Evolutionary conservation across 495 filamentous ascomycete species (phyloP).

Genomic region (Cercophora newfieldiana): DNA sequence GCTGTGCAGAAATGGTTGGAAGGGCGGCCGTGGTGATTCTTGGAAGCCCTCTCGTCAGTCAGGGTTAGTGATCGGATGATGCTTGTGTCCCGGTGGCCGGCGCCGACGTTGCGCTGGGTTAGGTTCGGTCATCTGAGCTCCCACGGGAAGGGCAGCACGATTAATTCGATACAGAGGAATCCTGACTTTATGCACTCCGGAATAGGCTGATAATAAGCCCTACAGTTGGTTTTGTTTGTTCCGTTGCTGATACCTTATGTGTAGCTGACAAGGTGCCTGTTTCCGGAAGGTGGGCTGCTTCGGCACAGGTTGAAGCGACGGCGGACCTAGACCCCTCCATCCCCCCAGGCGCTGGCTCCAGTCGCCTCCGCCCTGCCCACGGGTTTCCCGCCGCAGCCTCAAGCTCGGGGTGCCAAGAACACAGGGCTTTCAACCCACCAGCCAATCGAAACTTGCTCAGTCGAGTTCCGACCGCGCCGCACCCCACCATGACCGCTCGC

Average conservation of each 20-base stretch:
- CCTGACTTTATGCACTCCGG: not conserved
- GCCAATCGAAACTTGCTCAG: conserved; percentile 59
- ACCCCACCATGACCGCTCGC: conserved; percentile 37
- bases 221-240: not conserved
- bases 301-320: not conserved
- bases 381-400: conserved; percentile 9
- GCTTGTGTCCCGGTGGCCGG: not conserved
- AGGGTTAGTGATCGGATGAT: not conserved
- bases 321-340: conserved; percentile 6
- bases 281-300: conserved; percentile 4
- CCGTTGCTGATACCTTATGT: not conserved
- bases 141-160: not conserved
- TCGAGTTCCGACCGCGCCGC: conserved; percentile 33
- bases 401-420: conserved; percentile 1
- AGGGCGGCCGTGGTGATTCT: not conserved
- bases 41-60: not conserved
- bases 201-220: conserved; percentile 5
- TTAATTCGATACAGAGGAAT: not conserved
- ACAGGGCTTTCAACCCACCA: conserved; percentile 2
- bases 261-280: conserved; percentile 1
- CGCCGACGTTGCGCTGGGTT: not conserved
- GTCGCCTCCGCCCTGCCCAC: not conserved
- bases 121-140: not conserved
- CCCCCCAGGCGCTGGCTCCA: not conserved
- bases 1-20: not conserved